Percentiles rank a stretch among this genome's conserved stretches.
phyloP scores from a whole-genome alignment of 2,329 filamentous ascomycete genomes.

The Blumeria graminis region DNA sequence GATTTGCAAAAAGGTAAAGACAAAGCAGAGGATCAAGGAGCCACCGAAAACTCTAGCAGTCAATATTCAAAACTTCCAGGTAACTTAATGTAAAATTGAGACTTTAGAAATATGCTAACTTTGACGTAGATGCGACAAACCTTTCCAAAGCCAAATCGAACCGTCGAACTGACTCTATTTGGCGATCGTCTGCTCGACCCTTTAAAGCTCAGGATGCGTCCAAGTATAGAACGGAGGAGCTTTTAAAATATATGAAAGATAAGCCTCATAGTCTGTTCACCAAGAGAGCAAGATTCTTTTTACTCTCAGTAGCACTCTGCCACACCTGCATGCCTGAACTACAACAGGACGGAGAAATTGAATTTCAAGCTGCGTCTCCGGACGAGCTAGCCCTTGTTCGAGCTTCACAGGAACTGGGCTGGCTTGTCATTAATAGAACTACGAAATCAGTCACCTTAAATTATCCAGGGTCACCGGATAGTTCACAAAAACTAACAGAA shows the following conservation, averaged over 20 bases:
- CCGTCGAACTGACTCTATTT: constrained; percentile 11
- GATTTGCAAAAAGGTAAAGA: constrained; percentile 22
- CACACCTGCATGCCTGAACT: constrained; percentile 74
- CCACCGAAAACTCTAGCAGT: constrained; percentile 1
- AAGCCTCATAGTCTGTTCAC: constrained; percentile 58
- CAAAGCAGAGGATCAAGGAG: constrained; percentile 4
- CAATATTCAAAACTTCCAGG: constrained; percentile 3
- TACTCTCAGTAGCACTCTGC: constrained; percentile 66
- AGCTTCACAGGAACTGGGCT: constrained; percentile 69
- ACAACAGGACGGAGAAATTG: constrained; percentile 41
- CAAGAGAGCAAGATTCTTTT: constrained; percentile 54
- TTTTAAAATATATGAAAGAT: constrained; percentile 52
- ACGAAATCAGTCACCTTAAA: constrained; percentile 38
- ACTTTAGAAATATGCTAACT: neutral
- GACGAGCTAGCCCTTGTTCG: constrained; percentile 71
- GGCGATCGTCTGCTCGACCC: constrained; percentile 13
- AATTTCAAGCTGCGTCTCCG: constrained; percentile 72
- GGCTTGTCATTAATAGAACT: constrained; percentile 49
- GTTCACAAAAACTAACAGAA: constrained; percentile 18
- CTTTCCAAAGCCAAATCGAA: neutral
- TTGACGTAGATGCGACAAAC: neutral
- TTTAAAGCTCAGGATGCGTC: constrained; percentile 24
- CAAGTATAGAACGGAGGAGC: constrained; percentile 41
- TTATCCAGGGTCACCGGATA: constrained; percentile 8
- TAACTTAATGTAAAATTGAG: neutral